Evolutionary conservation across 2,329 filamentous ascomycete genomes (phyloP).

Genomic region (Parastagonospora avenae): DNA sequence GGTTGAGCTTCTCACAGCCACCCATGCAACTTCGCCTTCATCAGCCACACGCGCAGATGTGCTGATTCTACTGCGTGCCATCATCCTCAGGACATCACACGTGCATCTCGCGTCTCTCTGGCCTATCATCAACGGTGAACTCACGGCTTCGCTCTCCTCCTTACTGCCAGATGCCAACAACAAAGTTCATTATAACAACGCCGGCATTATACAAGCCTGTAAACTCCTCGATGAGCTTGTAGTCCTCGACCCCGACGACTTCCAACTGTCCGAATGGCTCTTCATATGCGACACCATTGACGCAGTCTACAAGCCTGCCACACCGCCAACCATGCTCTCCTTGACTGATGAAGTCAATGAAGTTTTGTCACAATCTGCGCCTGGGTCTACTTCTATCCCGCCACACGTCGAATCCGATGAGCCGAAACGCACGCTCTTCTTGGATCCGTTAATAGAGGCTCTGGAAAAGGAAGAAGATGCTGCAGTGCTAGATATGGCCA

Average conservation of each 20-base stretch:
- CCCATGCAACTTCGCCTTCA: conserved; percentile 86
- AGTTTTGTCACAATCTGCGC: conserved; percentile 56
- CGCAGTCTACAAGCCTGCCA: conserved; percentile 79
- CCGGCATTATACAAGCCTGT: conserved; percentile 84
- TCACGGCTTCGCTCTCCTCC: conserved; percentile 79
- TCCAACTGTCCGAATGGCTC: conserved; percentile 97
- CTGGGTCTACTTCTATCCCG: conserved; percentile 2
- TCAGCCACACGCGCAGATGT: conserved; percentile 87
- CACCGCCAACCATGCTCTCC: conserved; percentile 69
- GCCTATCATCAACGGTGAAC: conserved; percentile 86
- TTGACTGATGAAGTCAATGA: conserved; percentile 86
- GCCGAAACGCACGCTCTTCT: conserved; percentile 46
- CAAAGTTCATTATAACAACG: conserved; percentile 75
- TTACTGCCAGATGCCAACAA: conserved; percentile 72
- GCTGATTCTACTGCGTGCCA: conserved; percentile 82
- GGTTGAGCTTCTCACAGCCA: conserved; percentile 83
- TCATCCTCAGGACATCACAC: conserved; percentile 78
- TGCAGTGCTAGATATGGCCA: conserved; percentile 59
- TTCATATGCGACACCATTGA: conserved; percentile 98
- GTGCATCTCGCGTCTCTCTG: conserved; percentile 84
- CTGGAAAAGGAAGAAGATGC: conserved; percentile 42
- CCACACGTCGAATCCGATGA: conserved; percentile 10
- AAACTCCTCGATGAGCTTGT: conserved; percentile 92
- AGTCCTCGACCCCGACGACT: conserved; percentile 87
- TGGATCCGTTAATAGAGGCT: conserved; percentile 48